Conservation (phyloP, 1,139 yeast species). For the Geotrichum macrosporum region DNA sequence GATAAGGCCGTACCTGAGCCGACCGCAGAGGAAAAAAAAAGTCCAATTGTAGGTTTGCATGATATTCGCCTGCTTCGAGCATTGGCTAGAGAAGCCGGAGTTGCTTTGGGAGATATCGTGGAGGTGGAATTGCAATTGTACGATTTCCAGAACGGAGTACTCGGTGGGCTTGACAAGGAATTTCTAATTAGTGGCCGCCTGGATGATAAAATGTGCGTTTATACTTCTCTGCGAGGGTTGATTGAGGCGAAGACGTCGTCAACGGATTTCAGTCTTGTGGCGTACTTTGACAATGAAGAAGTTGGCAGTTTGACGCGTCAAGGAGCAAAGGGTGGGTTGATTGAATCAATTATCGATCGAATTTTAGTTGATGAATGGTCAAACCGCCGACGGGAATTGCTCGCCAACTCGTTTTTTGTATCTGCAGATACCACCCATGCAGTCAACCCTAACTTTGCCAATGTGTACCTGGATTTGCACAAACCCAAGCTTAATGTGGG, state of each 20-base stretch:
- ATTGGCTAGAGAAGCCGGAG: slow-evolving; percentile 58
- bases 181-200: slow-evolving; percentile 82
- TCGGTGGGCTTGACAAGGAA: slow-evolving; percentile 83
- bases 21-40: slow-evolving; percentile 44
- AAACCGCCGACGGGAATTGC: slow-evolving; percentile 33
- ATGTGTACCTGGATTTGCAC: slow-evolving; percentile 58
- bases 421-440: slow-evolving; percentile 96
- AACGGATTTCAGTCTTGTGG: slow-evolving; percentile 67
- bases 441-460: slow-evolving; percentile 78
- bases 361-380: slow-evolving; percentile 57
- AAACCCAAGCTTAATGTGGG: slow-evolving; percentile 72
- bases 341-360: slow-evolving; percentile 70
- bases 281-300: slow-evolving; percentile 90
- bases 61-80: slow-evolving; percentile 62
- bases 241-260: slow-evolving; percentile 43
- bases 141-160: slow-evolving; percentile 70
- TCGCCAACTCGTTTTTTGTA: slow-evolving; percentile 67
- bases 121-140: slow-evolving; percentile 78
- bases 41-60: slow-evolving; percentile 62
- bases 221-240: slow-evolving; percentile 65
- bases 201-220: slow-evolving; percentile 84
- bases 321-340: slow-evolving; percentile 86
- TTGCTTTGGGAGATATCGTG: slow-evolving; percentile 53
- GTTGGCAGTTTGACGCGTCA: slow-evolving; percentile 84
- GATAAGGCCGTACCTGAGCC: slow-evolving; percentile 23